These are phyloP conservation scores for Aspergillus clavatus DNA, from an alignment of 2,329 filamentous ascomycete species.

Conservation along the genomic window DNA sequence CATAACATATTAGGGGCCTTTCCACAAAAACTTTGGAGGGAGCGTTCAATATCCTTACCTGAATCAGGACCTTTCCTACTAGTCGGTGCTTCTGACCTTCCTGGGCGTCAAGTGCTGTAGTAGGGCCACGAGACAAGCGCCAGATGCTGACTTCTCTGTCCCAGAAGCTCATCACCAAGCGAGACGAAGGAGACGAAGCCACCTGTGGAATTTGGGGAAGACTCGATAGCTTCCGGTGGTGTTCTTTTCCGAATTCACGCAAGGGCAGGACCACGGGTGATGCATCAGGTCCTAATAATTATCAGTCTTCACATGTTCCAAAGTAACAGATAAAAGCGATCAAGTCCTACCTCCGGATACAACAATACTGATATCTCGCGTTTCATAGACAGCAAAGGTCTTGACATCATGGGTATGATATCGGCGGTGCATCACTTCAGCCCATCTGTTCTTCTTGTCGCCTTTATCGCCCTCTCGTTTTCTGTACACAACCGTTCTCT, in stretches of 20 bases:
- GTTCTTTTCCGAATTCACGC: constrained; percentile 68
- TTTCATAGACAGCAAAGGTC: constrained; percentile 85
- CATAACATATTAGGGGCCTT: constrained; percentile 3
- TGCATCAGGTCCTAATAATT: constrained; percentile 68
- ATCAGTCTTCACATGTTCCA: constrained; percentile 6
- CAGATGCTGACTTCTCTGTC: constrained; percentile 82
- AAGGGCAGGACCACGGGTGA: constrained; percentile 78
- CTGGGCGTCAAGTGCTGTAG: constrained; percentile 44
- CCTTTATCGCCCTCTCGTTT: constrained; percentile 48
- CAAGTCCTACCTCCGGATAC: constrained; percentile 76
- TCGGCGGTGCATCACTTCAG: constrained; percentile 75
- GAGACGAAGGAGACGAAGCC: constrained; percentile 64
- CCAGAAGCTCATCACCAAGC: constrained; percentile 88
- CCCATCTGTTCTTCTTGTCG: constrained; percentile 64
- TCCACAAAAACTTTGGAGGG: constrained; percentile 41
- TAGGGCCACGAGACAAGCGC: constrained; percentile 50
- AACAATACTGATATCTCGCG: constrained; percentile 73
- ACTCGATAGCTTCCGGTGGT: constrained; percentile 75
- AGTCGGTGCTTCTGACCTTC: constrained; percentile 42
- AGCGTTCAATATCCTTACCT: constrained; percentile 29
- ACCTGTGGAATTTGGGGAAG: constrained; percentile 75
- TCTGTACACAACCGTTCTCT: constrained; percentile 77
- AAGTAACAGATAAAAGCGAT: not conserved
- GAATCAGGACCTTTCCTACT: constrained; percentile 61
- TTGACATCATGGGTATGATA: constrained; percentile 96